Evolutionary conservation across 1,284 basidiomycete species (phyloP).

Genomic region (Trametes polyzona): DNA sequence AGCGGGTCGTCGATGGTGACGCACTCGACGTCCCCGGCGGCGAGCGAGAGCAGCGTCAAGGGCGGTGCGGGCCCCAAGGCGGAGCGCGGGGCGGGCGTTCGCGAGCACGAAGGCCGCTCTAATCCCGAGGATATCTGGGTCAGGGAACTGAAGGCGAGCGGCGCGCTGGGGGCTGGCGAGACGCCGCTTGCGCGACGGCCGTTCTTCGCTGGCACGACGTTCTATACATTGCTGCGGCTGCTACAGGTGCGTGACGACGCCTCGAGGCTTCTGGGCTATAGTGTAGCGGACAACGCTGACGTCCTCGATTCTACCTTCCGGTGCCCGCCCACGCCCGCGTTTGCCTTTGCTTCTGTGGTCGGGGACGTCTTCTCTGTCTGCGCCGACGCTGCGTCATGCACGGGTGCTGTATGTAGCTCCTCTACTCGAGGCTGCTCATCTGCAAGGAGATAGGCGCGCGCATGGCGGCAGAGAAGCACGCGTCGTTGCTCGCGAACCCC

Average conservation of each 20-base stretch:
- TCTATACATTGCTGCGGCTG: constrained; percentile 88
- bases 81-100: constrained; percentile 1
- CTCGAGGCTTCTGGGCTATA: constrained; percentile 12
- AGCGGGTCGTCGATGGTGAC: constrained; percentile 28
- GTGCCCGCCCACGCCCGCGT: background rate
- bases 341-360: background rate
- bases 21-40: constrained; percentile 30
- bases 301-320: background rate
- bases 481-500: constrained; percentile 65
- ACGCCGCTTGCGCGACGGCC: constrained; percentile 46
- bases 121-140: constrained; percentile 62
- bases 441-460: constrained; percentile 84
- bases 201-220: constrained; percentile 93
- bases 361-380: background rate
- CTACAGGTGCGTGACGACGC: constrained; percentile 67
- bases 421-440: constrained; percentile 86
- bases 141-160: constrained; percentile 40
- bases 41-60: constrained; percentile 18
- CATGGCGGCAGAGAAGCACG: constrained; percentile 62
- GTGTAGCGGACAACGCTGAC: constrained; percentile 25
- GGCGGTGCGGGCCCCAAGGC: background rate
- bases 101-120: constrained; percentile 28
- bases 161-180: constrained; percentile 37
- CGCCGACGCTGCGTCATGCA: no score
- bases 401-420: no score